Percentiles rank a stretch among this genome's conserved stretches.
phyloP scores from a whole-genome alignment of 2,329 filamentous ascomycete genomes.

The Hysterium pulicare region DNA sequence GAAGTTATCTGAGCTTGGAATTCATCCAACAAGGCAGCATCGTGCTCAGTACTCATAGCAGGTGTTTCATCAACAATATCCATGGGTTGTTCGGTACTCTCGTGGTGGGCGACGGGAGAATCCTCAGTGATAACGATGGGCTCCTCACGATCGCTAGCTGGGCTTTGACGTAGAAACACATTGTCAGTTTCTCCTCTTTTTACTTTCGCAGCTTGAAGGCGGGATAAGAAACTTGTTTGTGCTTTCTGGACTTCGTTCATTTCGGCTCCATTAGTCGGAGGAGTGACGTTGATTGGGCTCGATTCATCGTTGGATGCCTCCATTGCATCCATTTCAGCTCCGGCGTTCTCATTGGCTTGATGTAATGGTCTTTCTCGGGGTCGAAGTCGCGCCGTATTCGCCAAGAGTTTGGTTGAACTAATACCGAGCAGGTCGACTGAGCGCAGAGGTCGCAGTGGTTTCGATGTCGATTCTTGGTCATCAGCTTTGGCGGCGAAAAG shows the following conservation, averaged over 20 bases:
- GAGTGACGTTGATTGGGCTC: not conserved
- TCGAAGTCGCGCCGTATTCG: conserved; percentile 59
- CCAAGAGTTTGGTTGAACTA: conserved; percentile 66
- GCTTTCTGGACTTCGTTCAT: not conserved
- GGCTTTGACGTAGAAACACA: too few species aligned
- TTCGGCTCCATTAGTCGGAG: not conserved
- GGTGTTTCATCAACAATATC: too few species aligned
- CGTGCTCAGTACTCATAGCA: too few species aligned
- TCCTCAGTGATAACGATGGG: too few species aligned
- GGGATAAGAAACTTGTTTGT: conserved; percentile 1
- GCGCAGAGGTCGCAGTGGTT: conserved; percentile 50
- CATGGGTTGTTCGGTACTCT: too few species aligned
- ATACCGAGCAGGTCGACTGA: conserved; percentile 70
- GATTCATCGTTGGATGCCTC: not conserved
- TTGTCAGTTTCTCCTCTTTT: not conserved
- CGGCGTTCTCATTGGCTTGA: not conserved
- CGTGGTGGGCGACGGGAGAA: too few species aligned
- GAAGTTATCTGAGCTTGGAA: too few species aligned
- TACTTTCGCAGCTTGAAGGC: not conserved
- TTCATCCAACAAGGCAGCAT: too few species aligned
- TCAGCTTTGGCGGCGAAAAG: conserved; percentile 54
- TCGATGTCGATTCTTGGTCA: conserved; percentile 18
- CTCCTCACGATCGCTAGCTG: too few species aligned
- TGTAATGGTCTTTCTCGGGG: conserved; percentile 17
- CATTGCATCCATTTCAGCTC: not conserved